Evolutionary conservation across 1,139 yeast species (phyloP).

Genomic region (Suhomyces coccinellae): DNA sequence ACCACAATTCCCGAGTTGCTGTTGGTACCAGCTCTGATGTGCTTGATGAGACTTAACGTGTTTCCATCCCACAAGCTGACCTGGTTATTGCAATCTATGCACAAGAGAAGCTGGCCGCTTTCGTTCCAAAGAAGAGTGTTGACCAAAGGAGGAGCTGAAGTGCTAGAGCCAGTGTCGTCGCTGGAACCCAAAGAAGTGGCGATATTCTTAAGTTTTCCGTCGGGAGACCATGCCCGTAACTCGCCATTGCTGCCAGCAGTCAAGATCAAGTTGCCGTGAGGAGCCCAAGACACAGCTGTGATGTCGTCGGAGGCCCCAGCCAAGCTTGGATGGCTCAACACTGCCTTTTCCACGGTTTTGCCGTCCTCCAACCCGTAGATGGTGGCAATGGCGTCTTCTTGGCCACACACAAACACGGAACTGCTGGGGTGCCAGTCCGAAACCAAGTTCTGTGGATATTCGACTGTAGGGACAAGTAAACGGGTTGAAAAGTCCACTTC

Average conservation of each 20-base stretch:
- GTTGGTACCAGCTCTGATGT: conserved; percentile 20
- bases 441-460: conserved; percentile 31
- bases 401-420: conserved; percentile 42
- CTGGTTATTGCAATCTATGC: conserved; percentile 34
- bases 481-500: conserved; percentile 23
- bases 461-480: conserved; percentile 22
- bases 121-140: conserved; percentile 37
- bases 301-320: conserved; percentile 31
- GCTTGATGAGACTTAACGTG: conserved; percentile 33
- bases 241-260: conserved; percentile 67
- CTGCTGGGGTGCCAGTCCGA: conserved; percentile 44
- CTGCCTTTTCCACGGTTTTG: conserved; percentile 36
- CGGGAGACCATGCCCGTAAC: conserved; percentile 65
- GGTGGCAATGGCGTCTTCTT: conserved; percentile 34
- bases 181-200: conserved; percentile 22
- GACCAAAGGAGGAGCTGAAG: conserved; percentile 9
- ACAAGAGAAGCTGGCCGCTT: conserved; percentile 37
- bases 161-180: background rate
- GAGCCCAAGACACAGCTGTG: conserved; percentile 62
- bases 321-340: conserved; percentile 35
- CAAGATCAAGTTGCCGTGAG: conserved; percentile 54
- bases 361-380: conserved; percentile 36
- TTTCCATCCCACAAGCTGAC: conserved; percentile 43
- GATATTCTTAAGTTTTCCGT: conserved; percentile 63
- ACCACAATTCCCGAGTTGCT: conserved; percentile 11